These are phyloP conservation scores for Erodium maritimum DNA, from an alignment of 345 rosid species.

Conservation along the genomic window DNA sequence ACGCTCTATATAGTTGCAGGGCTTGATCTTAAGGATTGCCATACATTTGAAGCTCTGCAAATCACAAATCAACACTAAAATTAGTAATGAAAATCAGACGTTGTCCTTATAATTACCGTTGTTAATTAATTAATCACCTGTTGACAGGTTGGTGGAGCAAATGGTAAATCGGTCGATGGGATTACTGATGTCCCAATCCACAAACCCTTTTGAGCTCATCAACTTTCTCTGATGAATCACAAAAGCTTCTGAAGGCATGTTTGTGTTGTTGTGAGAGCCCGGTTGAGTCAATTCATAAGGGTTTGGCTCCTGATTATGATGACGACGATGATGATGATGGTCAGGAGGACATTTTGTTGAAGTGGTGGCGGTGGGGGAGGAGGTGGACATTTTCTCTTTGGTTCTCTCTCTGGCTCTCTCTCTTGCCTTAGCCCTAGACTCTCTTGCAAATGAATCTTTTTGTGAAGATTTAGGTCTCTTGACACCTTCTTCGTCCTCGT, in stretches of 20 bases:
- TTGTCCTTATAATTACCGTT: too few relatives aligned
- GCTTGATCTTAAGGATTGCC: constrained; percentile 27
- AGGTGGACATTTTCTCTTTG: constrained; percentile 22
- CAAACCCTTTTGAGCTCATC: constrained; percentile 7
- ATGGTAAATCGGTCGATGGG: constrained; percentile 28
- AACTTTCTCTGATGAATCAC: constrained; percentile 19
- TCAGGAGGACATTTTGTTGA: too few relatives aligned
- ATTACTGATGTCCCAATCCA: constrained; percentile 26
- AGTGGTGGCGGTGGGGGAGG: too few relatives aligned
- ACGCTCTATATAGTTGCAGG: too few relatives aligned
- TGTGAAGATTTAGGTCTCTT: constrained; percentile 14
- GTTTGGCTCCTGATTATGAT: too few relatives aligned
- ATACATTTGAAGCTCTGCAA: constrained; percentile 31
- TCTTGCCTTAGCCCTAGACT: constrained; percentile 39
- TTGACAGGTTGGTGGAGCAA: constrained; percentile 20
- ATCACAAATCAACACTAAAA: too few relatives aligned
- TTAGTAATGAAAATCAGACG: too few relatives aligned
- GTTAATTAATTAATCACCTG: constrained; percentile 27
- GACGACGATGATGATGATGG: too few relatives aligned
- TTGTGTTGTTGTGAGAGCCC: too few relatives aligned
- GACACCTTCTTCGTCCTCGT: background rate
- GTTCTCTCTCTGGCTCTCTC: constrained; percentile 51
- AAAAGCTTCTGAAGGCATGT: constrained; percentile 9
- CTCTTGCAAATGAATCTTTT: constrained; percentile 16
- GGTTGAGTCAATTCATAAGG: too few relatives aligned